Evolutionary conservation across 1,284 basidiomycete species (phyloP).

Genomic region (Trichosporon faecale): DNA sequence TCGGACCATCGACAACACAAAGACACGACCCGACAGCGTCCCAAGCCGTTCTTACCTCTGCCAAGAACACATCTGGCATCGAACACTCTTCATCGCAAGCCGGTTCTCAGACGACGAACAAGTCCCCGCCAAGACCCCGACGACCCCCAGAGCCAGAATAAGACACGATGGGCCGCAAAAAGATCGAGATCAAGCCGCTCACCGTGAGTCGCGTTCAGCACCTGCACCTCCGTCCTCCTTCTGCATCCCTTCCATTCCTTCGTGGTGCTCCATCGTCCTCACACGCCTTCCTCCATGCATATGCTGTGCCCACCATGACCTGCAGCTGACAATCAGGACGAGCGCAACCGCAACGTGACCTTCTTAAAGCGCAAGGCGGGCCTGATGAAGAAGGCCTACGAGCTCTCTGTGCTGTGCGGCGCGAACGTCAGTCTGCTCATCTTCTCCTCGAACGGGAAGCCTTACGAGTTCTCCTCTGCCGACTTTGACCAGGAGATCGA

Average conservation of each 20-base stretch:
- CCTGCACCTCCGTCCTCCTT: background rate
- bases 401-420: conserved; percentile 50
- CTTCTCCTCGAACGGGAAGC: conserved; percentile 47
- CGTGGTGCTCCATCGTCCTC: background rate
- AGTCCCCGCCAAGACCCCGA: background rate
- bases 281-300: background rate
- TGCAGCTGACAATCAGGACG: conserved; percentile 37
- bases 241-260: background rate
- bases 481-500: conserved; percentile 49
- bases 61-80: background rate
- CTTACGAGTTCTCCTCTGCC: conserved; percentile 49
- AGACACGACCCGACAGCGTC: background rate
- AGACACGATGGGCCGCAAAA: conserved; percentile 50
- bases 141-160: background rate
- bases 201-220: conserved; percentile 34
- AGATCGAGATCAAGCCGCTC: conserved; percentile 52
- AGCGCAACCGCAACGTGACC: conserved; percentile 45
- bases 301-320: background rate
- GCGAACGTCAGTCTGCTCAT: conserved; percentile 52
- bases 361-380: conserved; percentile 50
- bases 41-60: background rate
- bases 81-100: background rate
- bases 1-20: background rate
- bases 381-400: conserved; percentile 54
- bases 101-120: background rate